phyloP scores from a whole-genome alignment of 306 rosid species.

The Prunus kanzakura region DNA sequence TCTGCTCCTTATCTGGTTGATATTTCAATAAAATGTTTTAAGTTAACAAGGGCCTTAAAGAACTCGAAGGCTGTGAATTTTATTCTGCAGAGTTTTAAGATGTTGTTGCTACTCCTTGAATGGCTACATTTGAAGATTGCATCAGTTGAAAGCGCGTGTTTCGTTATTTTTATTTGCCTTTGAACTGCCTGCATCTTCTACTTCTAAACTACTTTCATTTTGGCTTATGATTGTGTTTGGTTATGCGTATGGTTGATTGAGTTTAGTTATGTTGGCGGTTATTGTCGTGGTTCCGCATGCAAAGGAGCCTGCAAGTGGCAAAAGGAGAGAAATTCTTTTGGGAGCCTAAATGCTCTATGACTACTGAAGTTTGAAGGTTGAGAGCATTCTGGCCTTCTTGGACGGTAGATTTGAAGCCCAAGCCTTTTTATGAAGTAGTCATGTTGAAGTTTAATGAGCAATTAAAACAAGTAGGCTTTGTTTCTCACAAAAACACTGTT shows the following conservation, averaged over 20 bases:
- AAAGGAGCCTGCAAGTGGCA: not conserved
- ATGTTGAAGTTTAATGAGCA: not conserved
- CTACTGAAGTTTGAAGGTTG: not conserved
- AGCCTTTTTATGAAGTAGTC: not conserved
- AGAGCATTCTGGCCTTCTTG: not conserved
- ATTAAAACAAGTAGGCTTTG: not conserved
- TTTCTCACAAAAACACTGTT: not conserved
- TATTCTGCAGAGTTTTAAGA: not conserved
- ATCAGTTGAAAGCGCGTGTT: not conserved
- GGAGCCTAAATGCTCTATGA: not conserved
- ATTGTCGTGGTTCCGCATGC: not conserved
- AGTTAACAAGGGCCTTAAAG: not conserved
- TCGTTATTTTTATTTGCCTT: not conserved
- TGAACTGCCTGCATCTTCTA: not conserved
- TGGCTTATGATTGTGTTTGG: not conserved
- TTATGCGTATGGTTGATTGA: not conserved
- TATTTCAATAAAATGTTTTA: constrained; percentile 19
- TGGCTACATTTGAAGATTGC: constrained; percentile 14
- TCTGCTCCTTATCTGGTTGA: constrained; percentile 7
- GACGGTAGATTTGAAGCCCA: not conserved
- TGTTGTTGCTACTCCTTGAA: not conserved
- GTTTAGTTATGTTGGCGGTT: not conserved
- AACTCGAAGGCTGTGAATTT: constrained; percentile 22
- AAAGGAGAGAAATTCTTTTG: not conserved
- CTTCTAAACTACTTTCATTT: not conserved